These are phyloP conservation scores for Floccularia luteovirens DNA, from an alignment of 768 basidiomycete genomes.

Conservation along the genomic window DNA sequence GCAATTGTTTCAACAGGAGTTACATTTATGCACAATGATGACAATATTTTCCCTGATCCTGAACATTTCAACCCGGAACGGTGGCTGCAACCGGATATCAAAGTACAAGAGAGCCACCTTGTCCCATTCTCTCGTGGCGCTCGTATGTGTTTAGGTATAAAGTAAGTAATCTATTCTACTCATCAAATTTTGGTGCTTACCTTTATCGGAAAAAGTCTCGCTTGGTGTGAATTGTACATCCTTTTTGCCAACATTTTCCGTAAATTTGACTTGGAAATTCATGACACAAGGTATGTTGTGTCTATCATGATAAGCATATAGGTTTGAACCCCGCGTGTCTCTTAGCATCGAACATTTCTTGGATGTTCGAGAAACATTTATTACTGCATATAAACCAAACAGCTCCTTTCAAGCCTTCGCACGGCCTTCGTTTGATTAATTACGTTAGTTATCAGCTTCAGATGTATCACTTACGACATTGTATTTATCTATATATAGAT, in stretches of 20 bases:
- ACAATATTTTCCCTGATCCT: neutral
- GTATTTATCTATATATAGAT: constrained; percentile 6
- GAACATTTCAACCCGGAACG: neutral
- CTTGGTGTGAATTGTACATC: constrained; percentile 1
- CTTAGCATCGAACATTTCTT: too few relatives aligned
- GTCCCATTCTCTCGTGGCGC: constrained; percentile 1
- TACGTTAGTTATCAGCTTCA: too few relatives aligned
- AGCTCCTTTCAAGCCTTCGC: too few relatives aligned
- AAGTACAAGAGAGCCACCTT: neutral
- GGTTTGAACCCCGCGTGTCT: too few relatives aligned
- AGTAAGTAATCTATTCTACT: neutral
- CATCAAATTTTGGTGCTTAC: neutral
- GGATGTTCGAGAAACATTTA: too few relatives aligned
- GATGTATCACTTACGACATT: too few relatives aligned
- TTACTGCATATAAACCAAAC: too few relatives aligned
- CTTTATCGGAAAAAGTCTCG: neutral
- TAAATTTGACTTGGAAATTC: neutral
- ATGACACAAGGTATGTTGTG: constrained; percentile 1
- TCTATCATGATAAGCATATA: too few relatives aligned
- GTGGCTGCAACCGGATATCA: neutral
- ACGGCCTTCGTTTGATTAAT: too few relatives aligned
- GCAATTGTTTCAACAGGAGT: neutral
- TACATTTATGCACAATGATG: neutral
- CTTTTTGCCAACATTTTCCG: neutral
- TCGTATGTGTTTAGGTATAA: neutral